Evolutionary conservation across 139 green algal species (phyloP), one percentile per base, ranked within the genome.

Genomic region (Axilococcus clingmanii): DNA sequence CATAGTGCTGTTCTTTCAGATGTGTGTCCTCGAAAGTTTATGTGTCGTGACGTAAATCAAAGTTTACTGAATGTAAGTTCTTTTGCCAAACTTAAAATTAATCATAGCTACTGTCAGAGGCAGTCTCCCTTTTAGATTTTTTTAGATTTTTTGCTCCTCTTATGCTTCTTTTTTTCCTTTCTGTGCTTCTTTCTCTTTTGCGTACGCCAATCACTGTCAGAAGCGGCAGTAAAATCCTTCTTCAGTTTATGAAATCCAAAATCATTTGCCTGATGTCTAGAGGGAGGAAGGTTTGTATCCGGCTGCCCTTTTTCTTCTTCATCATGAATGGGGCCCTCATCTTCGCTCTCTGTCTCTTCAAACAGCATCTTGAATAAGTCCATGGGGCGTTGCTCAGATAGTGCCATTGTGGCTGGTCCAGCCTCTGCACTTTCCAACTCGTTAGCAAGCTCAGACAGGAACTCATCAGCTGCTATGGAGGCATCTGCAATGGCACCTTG

Each of bases 291-390:
- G 19, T 0, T 33, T 38, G 17, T 60, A 4, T 16, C 24, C n/a
- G 3, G 3, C 6, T 17, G 16, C 17, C 0, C n/a, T 17, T 17
- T 2, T 11, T 59, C 6, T 42, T 77, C 31, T 3, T 68, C 49
- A 11, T 80, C 72, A 24, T 63, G 48, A 20, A 79, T 65, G 40
- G 72, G 71, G 12, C 12, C 33, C 12, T 88, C 76, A 2, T 69
- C 57, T 7, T 73, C 62, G 7, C 64, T 57, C 0, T 60, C 66
- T 3, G 34, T 44, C 9, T 68, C 77, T 47, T 93, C 83, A 59
- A 94, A 94, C 42, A 94, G 91, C 15, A 81, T 77, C 23, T 87
- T 82, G 67, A 93, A 91, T 0, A 94, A 66, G 57, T 92, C 83
- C 7, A 92, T 32, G 0, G 80, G 84, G 28, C 2, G 34, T 25